Conservation (phyloP, 2,329 filamentous ascomycete species). For the Alternaria tenuissima region DNA sequence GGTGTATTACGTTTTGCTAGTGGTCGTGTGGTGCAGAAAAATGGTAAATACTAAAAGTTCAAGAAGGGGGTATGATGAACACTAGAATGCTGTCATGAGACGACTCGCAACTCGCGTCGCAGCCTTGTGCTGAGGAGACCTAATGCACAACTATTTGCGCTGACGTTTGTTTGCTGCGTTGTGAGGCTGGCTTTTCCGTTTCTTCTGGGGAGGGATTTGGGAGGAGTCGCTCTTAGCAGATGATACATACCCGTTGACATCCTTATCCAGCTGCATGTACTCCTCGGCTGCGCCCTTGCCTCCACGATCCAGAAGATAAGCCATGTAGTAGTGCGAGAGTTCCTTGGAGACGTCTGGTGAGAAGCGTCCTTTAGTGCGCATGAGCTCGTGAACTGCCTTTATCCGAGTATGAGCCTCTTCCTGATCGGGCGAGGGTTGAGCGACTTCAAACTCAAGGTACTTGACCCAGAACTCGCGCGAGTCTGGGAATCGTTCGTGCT, state of each 20-base stretch:
- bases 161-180: slow-evolving; percentile 44
- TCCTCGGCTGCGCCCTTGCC: slow-evolving; percentile 85
- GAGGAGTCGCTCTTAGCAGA: slow-evolving; percentile 40
- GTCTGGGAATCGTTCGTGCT: slow-evolving; percentile 83
- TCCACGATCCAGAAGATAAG: slow-evolving; percentile 83
- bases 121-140: slow-evolving; percentile 14
- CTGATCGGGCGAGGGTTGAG: slow-evolving; percentile 75
- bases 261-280: slow-evolving; percentile 81
- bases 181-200: slow-evolving; percentile 44
- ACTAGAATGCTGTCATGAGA: slow-evolving; percentile 12
- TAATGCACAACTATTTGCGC: slow-evolving; percentile 30
- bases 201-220: slow-evolving; percentile 29
- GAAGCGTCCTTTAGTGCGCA: slow-evolving; percentile 77
- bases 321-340: slow-evolving; percentile 79
- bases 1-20: slow-evolving; percentile 43
- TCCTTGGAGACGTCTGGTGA: slow-evolving; percentile 73
- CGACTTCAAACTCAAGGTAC: slow-evolving; percentile 88
- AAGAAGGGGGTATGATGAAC: slow-evolving; percentile 14
- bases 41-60: slow-evolving; percentile 24
- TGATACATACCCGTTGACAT: slow-evolving; percentile 75
- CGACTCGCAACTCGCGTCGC: slow-evolving; percentile 5
- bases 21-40: slow-evolving; percentile 29
- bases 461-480: slow-evolving; percentile 89
- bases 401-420: slow-evolving; percentile 75
- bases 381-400: slow-evolving; percentile 78